A percentile compares a stretch with the other conserved stretches of the same genome.
Evolutionary conservation across 805 yeast genomes (phyloP).

Genomic region (Yamadazyma philogaea): DNA sequence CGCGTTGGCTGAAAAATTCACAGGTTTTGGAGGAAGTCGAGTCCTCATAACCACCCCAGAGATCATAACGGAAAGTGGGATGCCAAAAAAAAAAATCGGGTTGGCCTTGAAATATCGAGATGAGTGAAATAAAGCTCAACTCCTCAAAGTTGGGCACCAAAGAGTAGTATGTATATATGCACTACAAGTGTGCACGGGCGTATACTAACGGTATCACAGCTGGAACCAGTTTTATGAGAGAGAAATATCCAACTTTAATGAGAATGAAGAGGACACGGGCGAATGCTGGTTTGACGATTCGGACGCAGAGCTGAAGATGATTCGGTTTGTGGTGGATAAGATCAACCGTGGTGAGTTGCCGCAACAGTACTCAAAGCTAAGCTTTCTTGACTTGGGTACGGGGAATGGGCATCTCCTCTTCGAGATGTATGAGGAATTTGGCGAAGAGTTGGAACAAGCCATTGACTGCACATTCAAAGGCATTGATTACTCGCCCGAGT

Average conservation of each 20-base stretch:
- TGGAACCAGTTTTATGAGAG: constrained; percentile 86
- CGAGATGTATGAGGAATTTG: constrained; percentile 61
- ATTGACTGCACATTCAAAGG: constrained; percentile 44
- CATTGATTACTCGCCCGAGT: constrained; percentile 78
- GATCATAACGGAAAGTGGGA: background rate
- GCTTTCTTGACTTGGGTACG: constrained; percentile 82
- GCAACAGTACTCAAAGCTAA: constrained; percentile 23
- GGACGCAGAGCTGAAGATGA: constrained; percentile 85
- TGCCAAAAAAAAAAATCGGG: background rate
- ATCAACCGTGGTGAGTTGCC: constrained; percentile 29
- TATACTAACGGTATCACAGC: constrained; percentile 32
- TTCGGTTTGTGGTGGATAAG: constrained; percentile 62
- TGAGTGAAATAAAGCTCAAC: constrained; percentile 47
- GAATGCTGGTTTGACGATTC: constrained; percentile 96
- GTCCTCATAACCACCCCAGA: background rate
- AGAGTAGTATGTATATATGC: constrained; percentile 51
- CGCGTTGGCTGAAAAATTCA: constrained; percentile 1
- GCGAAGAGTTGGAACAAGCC: constrained; percentile 29
- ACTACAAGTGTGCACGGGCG: background rate
- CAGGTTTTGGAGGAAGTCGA: background rate
- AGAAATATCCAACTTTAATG: constrained; percentile 68
- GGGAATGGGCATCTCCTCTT: constrained; percentile 93
- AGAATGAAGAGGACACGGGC: constrained; percentile 82
- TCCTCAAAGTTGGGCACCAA: constrained; percentile 84
- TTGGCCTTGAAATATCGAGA: constrained; percentile 3